A percentile compares a stretch with the other conserved stretches of the same genome.
phyloP scores from a whole-genome alignment of 2,329 filamentous ascomycete species.

The Colletotrichum echinochloae region DNA sequence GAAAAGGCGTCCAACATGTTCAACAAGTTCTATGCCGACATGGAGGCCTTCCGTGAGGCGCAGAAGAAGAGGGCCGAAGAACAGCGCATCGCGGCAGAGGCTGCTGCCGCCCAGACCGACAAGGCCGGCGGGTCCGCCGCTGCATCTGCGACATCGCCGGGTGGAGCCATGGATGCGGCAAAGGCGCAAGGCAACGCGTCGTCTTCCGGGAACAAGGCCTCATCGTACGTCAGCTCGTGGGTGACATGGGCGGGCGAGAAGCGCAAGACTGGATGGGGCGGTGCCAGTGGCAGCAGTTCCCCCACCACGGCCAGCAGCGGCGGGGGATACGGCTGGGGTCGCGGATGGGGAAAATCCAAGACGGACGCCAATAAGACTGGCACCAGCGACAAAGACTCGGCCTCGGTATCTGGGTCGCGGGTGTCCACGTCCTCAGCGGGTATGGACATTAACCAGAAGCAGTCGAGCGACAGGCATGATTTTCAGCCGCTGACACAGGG shows the following conservation, averaged over 20 bases:
- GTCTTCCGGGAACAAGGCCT: constrained; percentile 66
- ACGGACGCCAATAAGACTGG: constrained; percentile 32
- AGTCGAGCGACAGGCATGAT: constrained; percentile 24
- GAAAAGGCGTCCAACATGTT: constrained; percentile 90
- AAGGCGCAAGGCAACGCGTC: constrained; percentile 61
- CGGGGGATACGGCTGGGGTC: constrained; percentile 48
- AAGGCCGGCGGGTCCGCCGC: constrained; percentile 37
- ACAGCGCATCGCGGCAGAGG: constrained; percentile 47
- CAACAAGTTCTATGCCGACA: constrained; percentile 89
- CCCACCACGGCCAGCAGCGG: constrained; percentile 14
- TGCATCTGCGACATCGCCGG: constrained; percentile 44
- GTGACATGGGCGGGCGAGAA: constrained; percentile 81
- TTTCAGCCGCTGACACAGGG: constrained; percentile 53
- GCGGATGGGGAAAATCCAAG: constrained; percentile 46
- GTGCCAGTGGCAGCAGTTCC: constrained; percentile 25
- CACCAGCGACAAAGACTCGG: constrained; percentile 44
- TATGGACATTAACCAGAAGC: constrained; percentile 19
- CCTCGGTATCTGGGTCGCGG: constrained; percentile 41
- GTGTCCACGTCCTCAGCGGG: constrained; percentile 27
- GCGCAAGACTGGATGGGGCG: constrained; percentile 65
- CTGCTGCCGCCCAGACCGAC: constrained; percentile 42
- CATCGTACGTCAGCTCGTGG: constrained; percentile 77
- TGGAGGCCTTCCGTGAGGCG: constrained; percentile 72
- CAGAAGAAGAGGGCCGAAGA: constrained; percentile 58
- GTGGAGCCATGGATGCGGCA: constrained; percentile 49